These are phyloP conservation scores for Lyophyllum semitale DNA, from an alignment of 768 basidiomycete species.

Conservation along the genomic window DNA sequence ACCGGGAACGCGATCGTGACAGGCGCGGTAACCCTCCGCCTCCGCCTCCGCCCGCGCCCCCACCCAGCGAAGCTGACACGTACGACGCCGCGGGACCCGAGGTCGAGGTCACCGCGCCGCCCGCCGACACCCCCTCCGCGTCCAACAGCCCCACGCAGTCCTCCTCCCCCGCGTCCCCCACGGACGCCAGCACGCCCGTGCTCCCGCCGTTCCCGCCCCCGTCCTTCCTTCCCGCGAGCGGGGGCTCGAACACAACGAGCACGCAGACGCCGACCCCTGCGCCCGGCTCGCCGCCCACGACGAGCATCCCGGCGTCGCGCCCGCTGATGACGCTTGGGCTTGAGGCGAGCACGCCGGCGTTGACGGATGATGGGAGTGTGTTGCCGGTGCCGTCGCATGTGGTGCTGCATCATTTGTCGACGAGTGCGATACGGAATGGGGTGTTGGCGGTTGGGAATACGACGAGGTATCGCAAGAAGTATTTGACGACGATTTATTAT, in stretches of 20 bases:
- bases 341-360: constrained; percentile 36
- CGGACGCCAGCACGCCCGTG: background rate
- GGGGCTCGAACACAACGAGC: background rate
- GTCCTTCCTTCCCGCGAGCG: constrained; percentile 5
- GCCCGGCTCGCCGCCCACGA: background rate
- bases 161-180: background rate
- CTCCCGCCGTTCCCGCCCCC: background rate
- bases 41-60: constrained; percentile 18
- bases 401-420: constrained; percentile 91
- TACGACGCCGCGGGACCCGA: constrained; percentile 12
- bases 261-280: constrained; percentile 62
- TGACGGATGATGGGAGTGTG: constrained; percentile 87
- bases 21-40: constrained; percentile 12
- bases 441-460: constrained; percentile 92
- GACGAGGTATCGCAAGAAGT: constrained; percentile 90
- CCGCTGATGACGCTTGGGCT: constrained; percentile 16
- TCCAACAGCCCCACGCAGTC: background rate
- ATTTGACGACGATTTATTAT: constrained; percentile 84
- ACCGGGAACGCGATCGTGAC: constrained; percentile 29
- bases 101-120: background rate
- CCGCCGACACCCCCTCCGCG: background rate
- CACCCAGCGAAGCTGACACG: constrained; percentile 17
- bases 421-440: constrained; percentile 92
- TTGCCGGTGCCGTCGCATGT: constrained; percentile 93
- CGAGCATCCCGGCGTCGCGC: background rate